These are phyloP conservation scores for Teunomyces stri DNA, from an alignment of 805 yeast species.

Conservation along the genomic window DNA sequence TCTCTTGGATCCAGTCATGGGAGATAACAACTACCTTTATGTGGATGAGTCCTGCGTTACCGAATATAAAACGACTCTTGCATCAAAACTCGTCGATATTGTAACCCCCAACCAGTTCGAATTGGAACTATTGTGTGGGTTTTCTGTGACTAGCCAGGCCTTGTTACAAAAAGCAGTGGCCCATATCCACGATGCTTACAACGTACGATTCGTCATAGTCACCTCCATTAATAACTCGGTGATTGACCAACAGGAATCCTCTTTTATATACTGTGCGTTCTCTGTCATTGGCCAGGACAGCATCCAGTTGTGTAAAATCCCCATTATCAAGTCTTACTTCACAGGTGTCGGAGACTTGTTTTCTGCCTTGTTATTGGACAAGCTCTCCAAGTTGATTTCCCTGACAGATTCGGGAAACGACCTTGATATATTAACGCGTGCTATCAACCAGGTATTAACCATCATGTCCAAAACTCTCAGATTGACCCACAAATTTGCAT, in stretches of 20 bases:
- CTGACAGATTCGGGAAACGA: slow-evolving; percentile 7
- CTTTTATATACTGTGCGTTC: slow-evolving; percentile 26
- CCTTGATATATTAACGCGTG: slow-evolving; percentile 19
- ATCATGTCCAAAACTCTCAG: slow-evolving; percentile 53
- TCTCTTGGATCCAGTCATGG: slow-evolving; percentile 78
- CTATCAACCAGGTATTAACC: slow-evolving; percentile 55
- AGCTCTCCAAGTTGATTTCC: slow-evolving; percentile 36
- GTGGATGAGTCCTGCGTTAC: slow-evolving; percentile 50
- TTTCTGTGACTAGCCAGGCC: slow-evolving; percentile 38
- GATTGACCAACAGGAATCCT: slow-evolving; percentile 6
- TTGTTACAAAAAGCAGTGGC: slow-evolving; percentile 47
- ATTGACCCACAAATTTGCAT: slow-evolving; percentile 44
- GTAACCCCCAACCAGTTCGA: slow-evolving; percentile 93
- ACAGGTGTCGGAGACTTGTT: slow-evolving; percentile 95
- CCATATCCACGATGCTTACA: slow-evolving; percentile 45
- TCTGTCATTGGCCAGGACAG: slow-evolving; percentile 10
- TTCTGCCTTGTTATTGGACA: slow-evolving; percentile 72
- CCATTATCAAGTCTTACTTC: slow-evolving; percentile 73
- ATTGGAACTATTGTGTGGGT: slow-evolving; percentile 64
- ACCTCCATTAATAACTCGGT: slow-evolving; percentile 48
- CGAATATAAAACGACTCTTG: slow-evolving; percentile 46
- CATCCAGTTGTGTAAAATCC: slow-evolving; percentile 43
- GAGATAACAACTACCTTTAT: slow-evolving; percentile 70
- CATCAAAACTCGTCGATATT: slow-evolving; percentile 61
- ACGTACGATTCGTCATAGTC: slow-evolving; percentile 61